Evolutionary conservation across 176 grass and related monocot genomes (phyloP).

Genomic region (Lolium rigidum): DNA sequence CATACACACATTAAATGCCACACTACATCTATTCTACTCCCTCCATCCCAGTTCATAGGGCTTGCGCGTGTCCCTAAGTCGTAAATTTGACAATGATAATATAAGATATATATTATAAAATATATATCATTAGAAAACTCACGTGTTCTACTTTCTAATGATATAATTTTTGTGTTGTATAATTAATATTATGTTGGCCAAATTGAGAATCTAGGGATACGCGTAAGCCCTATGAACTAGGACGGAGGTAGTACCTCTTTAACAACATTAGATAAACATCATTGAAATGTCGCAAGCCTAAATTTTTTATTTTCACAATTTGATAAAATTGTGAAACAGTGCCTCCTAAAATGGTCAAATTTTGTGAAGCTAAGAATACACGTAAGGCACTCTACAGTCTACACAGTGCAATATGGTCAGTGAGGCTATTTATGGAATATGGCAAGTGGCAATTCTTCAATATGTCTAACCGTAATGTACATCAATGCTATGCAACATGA

Average conservation of each 20-base stretch:
- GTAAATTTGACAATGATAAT: no score
- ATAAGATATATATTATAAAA: no score
- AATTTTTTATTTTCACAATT: neutral
- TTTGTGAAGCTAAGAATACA: neutral
- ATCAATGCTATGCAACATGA: neutral
- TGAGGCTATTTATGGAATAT: neutral
- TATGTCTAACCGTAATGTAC: slow-evolving; percentile 1
- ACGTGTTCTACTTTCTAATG: no score
- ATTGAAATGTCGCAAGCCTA: neutral
- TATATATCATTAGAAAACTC: no score
- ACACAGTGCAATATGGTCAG: neutral
- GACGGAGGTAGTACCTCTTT: no score
- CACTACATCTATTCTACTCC: neutral
- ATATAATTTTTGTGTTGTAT: no score
- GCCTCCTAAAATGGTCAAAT: neutral
- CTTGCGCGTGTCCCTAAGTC: no score
- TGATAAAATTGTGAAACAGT: neutral
- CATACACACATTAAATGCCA: neutral
- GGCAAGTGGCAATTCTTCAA: neutral
- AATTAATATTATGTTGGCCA: no score
- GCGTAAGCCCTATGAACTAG: no score
- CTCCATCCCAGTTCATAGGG: no score
- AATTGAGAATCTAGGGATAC: no score
- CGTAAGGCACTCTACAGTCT: neutral
- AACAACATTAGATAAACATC: neutral